Percentiles rank a stretch among this genome's conserved stretches.
Conservation (phyloP, 352 stramenopile species). For the Poterioochromonas sp. region DNA sequence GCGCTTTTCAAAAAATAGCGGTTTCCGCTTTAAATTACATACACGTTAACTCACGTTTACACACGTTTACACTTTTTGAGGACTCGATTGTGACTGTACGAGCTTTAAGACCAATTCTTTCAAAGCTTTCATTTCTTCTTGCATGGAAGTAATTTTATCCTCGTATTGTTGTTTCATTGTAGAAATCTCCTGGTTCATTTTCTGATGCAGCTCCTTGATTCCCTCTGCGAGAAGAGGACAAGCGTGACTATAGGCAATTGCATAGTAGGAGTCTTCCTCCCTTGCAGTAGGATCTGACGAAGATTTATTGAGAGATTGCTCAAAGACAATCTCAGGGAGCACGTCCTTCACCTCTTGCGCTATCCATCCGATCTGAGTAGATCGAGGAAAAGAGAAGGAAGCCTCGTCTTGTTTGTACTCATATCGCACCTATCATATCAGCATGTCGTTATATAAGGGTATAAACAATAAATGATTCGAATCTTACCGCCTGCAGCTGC, state of each 20-base stretch:
- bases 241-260: neutral
- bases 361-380: slow-evolving; percentile 23
- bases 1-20: too few relatives aligned
- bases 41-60: too few relatives aligned
- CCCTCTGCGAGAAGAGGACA: neutral
- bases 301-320: neutral
- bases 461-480: neutral
- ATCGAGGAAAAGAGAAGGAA: neutral
- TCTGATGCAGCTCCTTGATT: neutral
- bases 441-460: neutral
- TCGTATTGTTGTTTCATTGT: too few relatives aligned
- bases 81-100: too few relatives aligned
- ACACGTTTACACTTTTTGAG: too few relatives aligned
- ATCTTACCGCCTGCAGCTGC: neutral
- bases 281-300: neutral
- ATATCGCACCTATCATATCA: neutral
- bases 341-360: slow-evolving; percentile 8
- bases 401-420: neutral
- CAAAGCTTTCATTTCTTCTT: too few relatives aligned
- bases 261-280: neutral
- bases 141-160: too few relatives aligned
- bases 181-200: neutral
- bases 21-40: too few relatives aligned
- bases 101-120: too few relatives aligned
- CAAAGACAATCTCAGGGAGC: neutral